Base-by-base conservation (phyloP, 164 flowering plant species). In the Annona cherimola region DNA sequence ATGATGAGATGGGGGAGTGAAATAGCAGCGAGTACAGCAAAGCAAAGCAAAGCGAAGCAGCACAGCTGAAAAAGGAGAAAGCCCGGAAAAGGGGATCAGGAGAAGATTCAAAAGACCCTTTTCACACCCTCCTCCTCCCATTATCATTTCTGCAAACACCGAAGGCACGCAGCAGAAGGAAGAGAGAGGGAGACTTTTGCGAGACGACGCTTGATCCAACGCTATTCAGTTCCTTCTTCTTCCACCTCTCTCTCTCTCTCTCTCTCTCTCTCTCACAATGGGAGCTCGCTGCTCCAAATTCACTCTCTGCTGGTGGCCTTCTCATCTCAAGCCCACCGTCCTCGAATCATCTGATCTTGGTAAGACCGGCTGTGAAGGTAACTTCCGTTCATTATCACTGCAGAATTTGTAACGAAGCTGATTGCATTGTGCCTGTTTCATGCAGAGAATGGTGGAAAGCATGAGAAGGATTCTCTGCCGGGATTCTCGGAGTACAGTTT, bases 201-300 rank as follows among this genome's bases (percentile, higher is more conserved):
- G 35, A 26, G 35, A 26, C 35, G 35, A 26, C 35, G 35, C 35
- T 26, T 14, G 7, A 11, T 1, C 19, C 42, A 39, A 50, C 19
- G 8, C 42, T 35, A 59, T 55, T 70, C 63, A 40, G 16, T 75
- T 57, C 35, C 44, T 42, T 8, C 62, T 14, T 26, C 42, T 20
- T 19, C 4, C 42, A 63, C 39, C 45, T 61, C 35, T 63, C 67
- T 11, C 73, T 35, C 68, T 66, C 68, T 54, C 57, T 64, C 60
- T 43, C 16, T 40, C 45, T 18, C 60, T 39, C 60, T 63, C 61
- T 39, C 71, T 20, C 50, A 66, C 77, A 79, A 91, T 91, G 97
- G 97, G 97, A 69, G 92, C 81, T 45, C 80, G 88, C 5, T 91
- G 97, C 79, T 91, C 97, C 64, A 91, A 83, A 73, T 87, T 88